Base-by-base conservation (phyloP, 495 filamentous ascomycete genomes). In the Aspergillus sclerotioniger region DNA sequence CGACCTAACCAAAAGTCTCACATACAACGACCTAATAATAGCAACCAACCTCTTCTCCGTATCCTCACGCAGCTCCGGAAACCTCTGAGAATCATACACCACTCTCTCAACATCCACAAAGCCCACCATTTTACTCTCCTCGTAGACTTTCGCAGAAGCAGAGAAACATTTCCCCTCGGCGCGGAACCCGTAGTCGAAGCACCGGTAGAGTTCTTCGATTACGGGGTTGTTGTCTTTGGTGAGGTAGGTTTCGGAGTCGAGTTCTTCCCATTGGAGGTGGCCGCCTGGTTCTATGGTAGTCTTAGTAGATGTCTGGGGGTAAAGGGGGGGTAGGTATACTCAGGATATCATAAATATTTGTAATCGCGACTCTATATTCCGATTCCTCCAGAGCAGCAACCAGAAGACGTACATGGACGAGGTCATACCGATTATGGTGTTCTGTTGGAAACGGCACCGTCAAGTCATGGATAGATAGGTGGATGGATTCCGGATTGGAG, bases 241-340 rank as follows among this genome's bases (percentile, higher is more conserved):
- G 12, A 41, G 15, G 37, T 41, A 41, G 2, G 37, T 41, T 41
- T 41, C 37, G 15, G 15, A 7, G 55, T 68, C 61, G 8, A 61
- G 17, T 25, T 68, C 66, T 10, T 61, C 51, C 66, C 63, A 68
- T 50, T 66, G 66, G 15, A 68, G 44, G 54, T 60, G 63, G 49
- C 66, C 63, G 9, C 63, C 66, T n/a, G 63, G 66, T 56, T 58
- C 63, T 15, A 53, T 19, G 32, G 28, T 45, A 32, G 31, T n/a
- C 16, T 31, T 17, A 19, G 7, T 25, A 43, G n/a, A 41, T 41
- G 5, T 32, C 17, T 32, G 8, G 16, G 13, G 6, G 15, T 16
- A 3, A n/a, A 19, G 32, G 43, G 7, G 31, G 37, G 29, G 9
- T n/a, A 56, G 37, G 12, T 49, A 37, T 35, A 62, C 65, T 54